Conservation (phyloP, 345 rosid genomes). For the Acer campestre region DNA sequence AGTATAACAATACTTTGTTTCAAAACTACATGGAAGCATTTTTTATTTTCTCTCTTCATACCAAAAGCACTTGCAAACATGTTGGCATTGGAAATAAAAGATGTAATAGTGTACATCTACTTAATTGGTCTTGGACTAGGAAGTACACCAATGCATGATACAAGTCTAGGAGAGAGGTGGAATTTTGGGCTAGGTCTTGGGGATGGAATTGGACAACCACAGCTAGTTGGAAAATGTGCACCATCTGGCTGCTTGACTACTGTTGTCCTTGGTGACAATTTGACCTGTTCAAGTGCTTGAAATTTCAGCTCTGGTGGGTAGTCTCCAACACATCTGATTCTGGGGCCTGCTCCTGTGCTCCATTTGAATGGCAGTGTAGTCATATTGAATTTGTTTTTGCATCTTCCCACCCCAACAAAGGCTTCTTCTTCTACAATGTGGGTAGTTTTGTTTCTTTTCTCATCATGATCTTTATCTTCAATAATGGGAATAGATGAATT, state of each 20-base stretch:
- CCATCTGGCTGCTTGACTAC: not conserved
- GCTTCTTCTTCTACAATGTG: not conserved
- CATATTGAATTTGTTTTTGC: not conserved
- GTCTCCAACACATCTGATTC: slow-evolving; percentile 46
- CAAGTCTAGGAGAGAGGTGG: slow-evolving; percentile 49
- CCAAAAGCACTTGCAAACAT: too few relatives aligned
- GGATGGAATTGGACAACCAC: slow-evolving; percentile 53
- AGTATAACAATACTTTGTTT: too few relatives aligned
- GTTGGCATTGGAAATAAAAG: too few relatives aligned
- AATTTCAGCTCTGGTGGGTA: slow-evolving; percentile 40
- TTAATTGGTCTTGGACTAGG: slow-evolving; percentile 36
- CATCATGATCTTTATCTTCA: not conserved
- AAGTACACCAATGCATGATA: slow-evolving; percentile 39
- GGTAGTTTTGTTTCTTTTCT: not conserved
- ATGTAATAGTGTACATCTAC: too few relatives aligned
- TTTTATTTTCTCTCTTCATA: too few relatives aligned
- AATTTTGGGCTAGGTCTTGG: slow-evolving; percentile 56
- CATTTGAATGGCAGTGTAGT: slow-evolving; percentile 25
- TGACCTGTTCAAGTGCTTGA: slow-evolving; percentile 43
- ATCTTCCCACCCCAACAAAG: not conserved
- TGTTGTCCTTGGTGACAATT: slow-evolving; percentile 37
- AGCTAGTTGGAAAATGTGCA: not conserved
- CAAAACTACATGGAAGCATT: too few relatives aligned
- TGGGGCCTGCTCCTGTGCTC: slow-evolving; percentile 49
- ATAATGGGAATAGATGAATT: not conserved